Base-by-base conservation (phyloP, 345 rosid genomes). In the Pistacia vera region DNA sequence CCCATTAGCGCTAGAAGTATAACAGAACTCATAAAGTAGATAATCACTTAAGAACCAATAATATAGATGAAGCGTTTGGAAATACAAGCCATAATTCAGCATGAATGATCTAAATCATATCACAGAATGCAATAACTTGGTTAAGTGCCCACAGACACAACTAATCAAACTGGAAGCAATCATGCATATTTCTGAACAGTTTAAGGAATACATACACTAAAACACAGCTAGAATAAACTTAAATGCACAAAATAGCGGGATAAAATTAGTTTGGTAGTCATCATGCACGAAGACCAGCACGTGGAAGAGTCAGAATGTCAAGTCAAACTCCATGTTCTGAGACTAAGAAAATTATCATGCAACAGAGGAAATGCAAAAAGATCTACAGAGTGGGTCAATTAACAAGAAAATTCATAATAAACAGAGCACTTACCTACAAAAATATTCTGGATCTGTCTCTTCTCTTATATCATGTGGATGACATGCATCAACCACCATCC, bases 401-500 rank as follows among this genome's bases (percentile, higher is more conserved):
- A 68, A n/a, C 62, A 74, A 68, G 54, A 78, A 30, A 52, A 70
- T 25, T 56, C 35, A 38, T 38, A 12, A 72, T 38, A 58, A 54
- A 62, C 58, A 62, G 52, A 78, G 28, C 55, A 81, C 81, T 75
- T 9, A 93, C 99, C 98, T 85, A 90, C 90, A 89, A 80, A 85
- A 81, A 79, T 82, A 92, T 79, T 96, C 98, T 41, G 88, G 85
- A 84, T 93, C 98, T 54, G 90, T 83, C 80, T 91, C 95, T 83
- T 93, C 97, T 68, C 98, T 90, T 70, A 94, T 92, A 78, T 96
- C 99, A 76, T 82, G 89, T 38, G 99, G 98, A 72, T 75, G 90
- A 63, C 99, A 96, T 33, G 99, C 94, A 82, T 96, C 99, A 66
- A 93, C 97, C 70, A 96, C 84, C 93, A 96, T 86, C 17, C 97